These are phyloP conservation scores for Diplotaxis tenuifolia DNA, from an alignment of 345 rosid genomes.

Conservation along the genomic window DNA sequence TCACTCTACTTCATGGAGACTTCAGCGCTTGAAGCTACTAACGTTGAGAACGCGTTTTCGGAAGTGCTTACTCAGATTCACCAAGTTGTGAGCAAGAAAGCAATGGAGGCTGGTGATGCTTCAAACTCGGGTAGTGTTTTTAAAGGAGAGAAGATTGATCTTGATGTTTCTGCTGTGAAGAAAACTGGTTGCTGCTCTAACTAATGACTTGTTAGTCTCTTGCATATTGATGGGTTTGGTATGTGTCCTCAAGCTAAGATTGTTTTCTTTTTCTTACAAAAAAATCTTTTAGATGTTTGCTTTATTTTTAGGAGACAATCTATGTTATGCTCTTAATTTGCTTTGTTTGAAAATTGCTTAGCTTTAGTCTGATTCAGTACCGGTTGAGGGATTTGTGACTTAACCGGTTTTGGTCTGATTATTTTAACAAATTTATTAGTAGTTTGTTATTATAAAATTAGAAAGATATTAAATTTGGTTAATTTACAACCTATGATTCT, in stretches of 20 bases:
- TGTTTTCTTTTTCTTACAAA: neutral
- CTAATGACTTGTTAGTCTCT: constrained; percentile 33
- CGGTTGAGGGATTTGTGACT: constrained; percentile 28
- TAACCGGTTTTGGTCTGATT: constrained; percentile 15
- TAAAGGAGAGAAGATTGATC: constrained; percentile 84
- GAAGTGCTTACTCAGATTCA: constrained; percentile 89
- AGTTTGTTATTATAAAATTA: no score
- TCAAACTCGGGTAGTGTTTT: constrained; percentile 47
- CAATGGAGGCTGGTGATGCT: constrained; percentile 69
- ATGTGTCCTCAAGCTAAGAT: neutral
- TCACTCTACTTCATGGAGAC: constrained; percentile 92
- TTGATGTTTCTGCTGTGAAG: constrained; percentile 90
- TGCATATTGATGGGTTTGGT: neutral
- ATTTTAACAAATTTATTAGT: neutral
- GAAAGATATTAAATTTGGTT: no score
- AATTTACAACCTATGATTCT: no score
- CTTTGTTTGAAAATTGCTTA: constrained; percentile 18
- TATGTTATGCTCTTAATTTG: constrained; percentile 20
- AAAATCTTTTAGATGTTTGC: neutral
- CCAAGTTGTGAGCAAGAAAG: constrained; percentile 81
- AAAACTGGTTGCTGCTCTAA: constrained; percentile 86
- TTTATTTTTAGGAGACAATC: constrained; percentile 10
- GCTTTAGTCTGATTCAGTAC: constrained; percentile 23
- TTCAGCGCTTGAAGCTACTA: constrained; percentile 83
- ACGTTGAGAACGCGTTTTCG: constrained; percentile 83